phyloP scores from a whole-genome alignment of 352 stramenopile genomes.

The Phytophthora megakarya region DNA sequence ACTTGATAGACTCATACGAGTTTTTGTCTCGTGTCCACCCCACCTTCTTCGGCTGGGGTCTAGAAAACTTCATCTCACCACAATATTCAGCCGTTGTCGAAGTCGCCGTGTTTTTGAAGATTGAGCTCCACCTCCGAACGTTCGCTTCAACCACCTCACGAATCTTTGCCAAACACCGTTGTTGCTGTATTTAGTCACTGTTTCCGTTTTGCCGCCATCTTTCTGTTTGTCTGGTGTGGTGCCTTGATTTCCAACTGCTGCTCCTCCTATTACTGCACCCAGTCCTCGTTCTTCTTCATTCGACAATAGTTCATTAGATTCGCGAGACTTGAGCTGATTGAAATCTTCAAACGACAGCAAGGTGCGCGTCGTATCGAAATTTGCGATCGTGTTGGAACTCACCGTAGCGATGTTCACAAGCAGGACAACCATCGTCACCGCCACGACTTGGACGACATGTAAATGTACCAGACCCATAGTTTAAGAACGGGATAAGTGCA shows the following conservation, averaged over 20 bases:
- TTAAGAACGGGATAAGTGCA: not conserved
- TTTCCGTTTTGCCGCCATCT: constrained; percentile 8
- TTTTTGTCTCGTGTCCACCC: too few relatives aligned
- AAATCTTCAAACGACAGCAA: constrained; percentile 21
- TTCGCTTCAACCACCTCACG: constrained; percentile 13
- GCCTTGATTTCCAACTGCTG: constrained; percentile 2
- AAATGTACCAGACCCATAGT: constrained; percentile 13
- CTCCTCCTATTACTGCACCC: not conserved
- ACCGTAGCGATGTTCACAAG: constrained; percentile 9
- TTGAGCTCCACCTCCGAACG: not conserved
- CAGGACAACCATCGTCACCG: constrained; percentile 1
- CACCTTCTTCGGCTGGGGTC: too few relatives aligned
- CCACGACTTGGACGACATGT: constrained; percentile 13
- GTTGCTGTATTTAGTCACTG: constrained; percentile 23
- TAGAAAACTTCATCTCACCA: too few relatives aligned
- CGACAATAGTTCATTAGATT: not conserved
- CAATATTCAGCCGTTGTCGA: not conserved
- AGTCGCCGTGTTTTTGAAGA: constrained; percentile 15
- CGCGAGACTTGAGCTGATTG: not conserved
- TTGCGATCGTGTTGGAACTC: constrained; percentile 3
- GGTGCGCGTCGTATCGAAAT: not conserved
- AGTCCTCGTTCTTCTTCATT: constrained; percentile 11
- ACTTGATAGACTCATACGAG: too few relatives aligned
- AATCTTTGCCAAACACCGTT: constrained; percentile 21
- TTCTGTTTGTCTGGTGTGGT: not conserved